Conservation (phyloP, 805 yeast species). For the Metschnikowia borealis region DNA sequence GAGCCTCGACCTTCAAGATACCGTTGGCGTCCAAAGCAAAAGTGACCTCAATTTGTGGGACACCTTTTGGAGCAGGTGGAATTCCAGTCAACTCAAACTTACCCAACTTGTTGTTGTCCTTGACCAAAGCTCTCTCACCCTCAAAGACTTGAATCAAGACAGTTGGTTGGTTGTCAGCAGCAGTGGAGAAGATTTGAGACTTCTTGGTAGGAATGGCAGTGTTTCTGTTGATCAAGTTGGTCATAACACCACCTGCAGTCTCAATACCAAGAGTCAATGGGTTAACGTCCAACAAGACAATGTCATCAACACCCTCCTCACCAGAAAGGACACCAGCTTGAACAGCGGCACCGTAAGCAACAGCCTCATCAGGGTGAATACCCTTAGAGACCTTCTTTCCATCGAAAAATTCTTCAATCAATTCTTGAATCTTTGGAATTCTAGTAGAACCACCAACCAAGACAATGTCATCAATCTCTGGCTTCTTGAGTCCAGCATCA, state of each 20-base stretch:
- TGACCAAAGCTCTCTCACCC: conserved; percentile 22
- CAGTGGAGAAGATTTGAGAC: conserved; percentile 22
- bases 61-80: conserved; percentile 23
- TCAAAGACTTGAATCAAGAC: conserved; percentile 21
- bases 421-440: conserved; percentile 21
- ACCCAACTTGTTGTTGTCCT: conserved; percentile 23
- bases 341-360: conserved; percentile 78
- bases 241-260: conserved; percentile 22
- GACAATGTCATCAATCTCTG: conserved; percentile 20
- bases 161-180: conserved; percentile 22
- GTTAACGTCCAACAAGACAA: conserved; percentile 33
- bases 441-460: conserved; percentile 23
- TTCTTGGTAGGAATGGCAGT: conserved; percentile 22
- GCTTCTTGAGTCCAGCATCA: conserved; percentile 19
- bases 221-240: conserved; percentile 21
- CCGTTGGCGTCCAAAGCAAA: conserved; percentile 22
- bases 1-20: conserved; percentile 20
- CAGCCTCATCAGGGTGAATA: conserved; percentile 45
- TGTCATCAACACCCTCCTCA: conserved; percentile 65
- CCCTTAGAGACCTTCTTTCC: conserved; percentile 23
- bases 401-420: conserved; percentile 19
- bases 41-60: conserved; percentile 22
- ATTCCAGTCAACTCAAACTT: conserved; percentile 22
- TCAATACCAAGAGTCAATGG: conserved; percentile 23
- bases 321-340: conserved; percentile 23